phyloP scores from a whole-genome alignment of 2,329 filamentous ascomycete species.

The Lachnellula hyalina region DNA sequence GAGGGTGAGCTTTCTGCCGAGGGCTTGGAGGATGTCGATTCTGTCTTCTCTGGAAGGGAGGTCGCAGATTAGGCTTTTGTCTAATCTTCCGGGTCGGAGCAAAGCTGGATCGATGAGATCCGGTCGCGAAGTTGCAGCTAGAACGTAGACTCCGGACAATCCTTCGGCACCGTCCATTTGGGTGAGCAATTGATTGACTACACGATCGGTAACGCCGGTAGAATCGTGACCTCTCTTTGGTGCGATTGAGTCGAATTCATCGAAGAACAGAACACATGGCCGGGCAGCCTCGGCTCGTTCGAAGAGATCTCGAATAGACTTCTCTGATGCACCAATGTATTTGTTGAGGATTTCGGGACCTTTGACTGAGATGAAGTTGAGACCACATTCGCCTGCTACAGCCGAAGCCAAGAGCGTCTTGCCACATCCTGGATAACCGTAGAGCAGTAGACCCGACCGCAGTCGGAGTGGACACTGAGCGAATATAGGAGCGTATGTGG shows the following conservation, averaged over 20 bases:
- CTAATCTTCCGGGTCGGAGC: slow-evolving; percentile 82
- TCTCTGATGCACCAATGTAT: slow-evolving; percentile 96
- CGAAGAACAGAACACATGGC: slow-evolving; percentile 95
- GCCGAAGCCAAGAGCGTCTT: slow-evolving; percentile 94
- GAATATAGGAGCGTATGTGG: slow-evolving; percentile 96
- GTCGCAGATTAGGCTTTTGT: slow-evolving; percentile 89
- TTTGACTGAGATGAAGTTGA: slow-evolving; percentile 98
- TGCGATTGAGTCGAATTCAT: slow-evolving; percentile 97
- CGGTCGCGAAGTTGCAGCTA: slow-evolving; percentile 88
- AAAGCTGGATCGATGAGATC: slow-evolving; percentile 94
- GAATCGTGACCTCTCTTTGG: slow-evolving; percentile 96
- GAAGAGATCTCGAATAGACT: slow-evolving; percentile 91
- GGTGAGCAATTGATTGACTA: slow-evolving; percentile 95
- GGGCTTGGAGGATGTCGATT: slow-evolving; percentile 78
- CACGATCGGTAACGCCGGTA: slow-evolving; percentile 95
- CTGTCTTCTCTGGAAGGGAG: slow-evolving; percentile 77
- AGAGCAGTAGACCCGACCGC: slow-evolving; percentile 85
- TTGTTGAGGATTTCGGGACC: slow-evolving; percentile 98
- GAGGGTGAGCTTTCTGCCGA: slow-evolving; percentile 77
- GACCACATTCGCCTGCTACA: slow-evolving; percentile 93
- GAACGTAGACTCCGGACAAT: slow-evolving; percentile 87
- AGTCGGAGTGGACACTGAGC: slow-evolving; percentile 92
- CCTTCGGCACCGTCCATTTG: slow-evolving; percentile 99
- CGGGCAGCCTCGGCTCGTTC: slow-evolving; percentile 85
- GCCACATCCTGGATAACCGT: slow-evolving; percentile 92